Base-by-base conservation (phyloP, 176 grass and related monocot species). In the Oryza australiensis region DNA sequence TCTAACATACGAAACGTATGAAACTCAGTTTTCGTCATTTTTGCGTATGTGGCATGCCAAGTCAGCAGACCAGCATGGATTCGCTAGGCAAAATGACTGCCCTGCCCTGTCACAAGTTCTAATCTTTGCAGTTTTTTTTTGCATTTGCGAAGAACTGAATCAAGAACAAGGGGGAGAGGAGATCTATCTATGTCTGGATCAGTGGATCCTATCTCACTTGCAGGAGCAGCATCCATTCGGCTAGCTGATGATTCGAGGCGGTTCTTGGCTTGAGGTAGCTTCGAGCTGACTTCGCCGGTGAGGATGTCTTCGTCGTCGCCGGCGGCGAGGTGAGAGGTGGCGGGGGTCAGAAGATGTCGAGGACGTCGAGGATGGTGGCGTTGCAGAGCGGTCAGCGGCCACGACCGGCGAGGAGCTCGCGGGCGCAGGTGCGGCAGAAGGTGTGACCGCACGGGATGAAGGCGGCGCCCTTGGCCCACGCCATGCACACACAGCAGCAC, bases 401-500 rank as follows among this genome's bases (percentile, higher is more conserved):
- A 66, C 94, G 91, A 41, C 89, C 90, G 80, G 86, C 86, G 86
- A 90, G 81, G 30, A 97, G 94, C 86, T 97, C 94, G 70, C 94
- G 91, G 5, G 91, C 92, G 87, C 94, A 94, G 10, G 53, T 49
- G 30, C 94, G 91, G 86, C 94, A 93, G 86, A 97, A 97, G 84
- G 94, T 97, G 74, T 97, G 94, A 59, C 94, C 94, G 74, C 94
- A 97, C 2, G 94, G 94, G 72, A 97, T 91, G 69, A 97, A 97
- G 27, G 94, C 94, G 0, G 88, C 91, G 18, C 94, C 94, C 43
- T 97, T 97, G 78, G 80, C 84, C 70, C 88, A 80, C 59, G 86
- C 88, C 94, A 97, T 93, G 86, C 94, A 97, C 83, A 97, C 91
- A 84, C 94, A 97, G 86, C 94, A 97, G 86, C 75, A 97, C 81